Base-by-base conservation (phyloP, 352 stramenopile genomes). In the Phytophthora colocasiae region DNA sequence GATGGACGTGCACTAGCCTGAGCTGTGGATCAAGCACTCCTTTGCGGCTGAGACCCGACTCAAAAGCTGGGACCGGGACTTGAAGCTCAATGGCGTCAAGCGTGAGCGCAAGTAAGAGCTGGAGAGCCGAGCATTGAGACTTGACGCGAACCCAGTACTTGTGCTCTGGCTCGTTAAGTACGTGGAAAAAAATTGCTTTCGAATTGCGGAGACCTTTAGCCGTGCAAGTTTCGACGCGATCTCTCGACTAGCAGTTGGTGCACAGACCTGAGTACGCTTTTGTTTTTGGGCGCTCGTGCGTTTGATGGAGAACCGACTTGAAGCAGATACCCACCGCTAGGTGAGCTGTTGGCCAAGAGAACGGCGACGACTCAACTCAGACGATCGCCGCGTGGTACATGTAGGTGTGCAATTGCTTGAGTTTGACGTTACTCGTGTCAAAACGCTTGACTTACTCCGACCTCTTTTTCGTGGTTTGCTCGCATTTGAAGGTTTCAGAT, bases 41-140 rank as follows among this genome's bases (percentile, higher is more conserved):
- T 68, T 22, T 71, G 45, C 52, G 65, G 46, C 62, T 74, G 66
- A 46, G 66, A 71, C 66, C 61, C 57, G 66, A 32, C 41, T 56
- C 48, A 3, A 9, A 22, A 22, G 38, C 31, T 69, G 66, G 52
- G 64, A 70, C 64, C 44, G 27, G 36, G 54, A 22, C 57, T 75
- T 71, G 57, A 69, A 69, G 45, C 52, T 52, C 17, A 26, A 68
- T 12, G n/a, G 26, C 22, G 26, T 22, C 19, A 46, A 4, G 32
- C 57, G 36, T 19, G 11, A 15, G 10, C 36, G 43, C 51, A 66
- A 57, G 52, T 57, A 55, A 67, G 58, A 71, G 57, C 52, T 63
- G 44, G 52, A 19, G 58, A 9, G 29, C 48, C 6, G 40, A 26
- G 14, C 58, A 12, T 29, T 62, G 63, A 34, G 58, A 73, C 65